A percentile compares a stretch with the other conserved stretches of the same genome.
Evolutionary conservation across 352 stramenopile species (phyloP).

Genomic region (Phytophthora fragariaefolia): DNA sequence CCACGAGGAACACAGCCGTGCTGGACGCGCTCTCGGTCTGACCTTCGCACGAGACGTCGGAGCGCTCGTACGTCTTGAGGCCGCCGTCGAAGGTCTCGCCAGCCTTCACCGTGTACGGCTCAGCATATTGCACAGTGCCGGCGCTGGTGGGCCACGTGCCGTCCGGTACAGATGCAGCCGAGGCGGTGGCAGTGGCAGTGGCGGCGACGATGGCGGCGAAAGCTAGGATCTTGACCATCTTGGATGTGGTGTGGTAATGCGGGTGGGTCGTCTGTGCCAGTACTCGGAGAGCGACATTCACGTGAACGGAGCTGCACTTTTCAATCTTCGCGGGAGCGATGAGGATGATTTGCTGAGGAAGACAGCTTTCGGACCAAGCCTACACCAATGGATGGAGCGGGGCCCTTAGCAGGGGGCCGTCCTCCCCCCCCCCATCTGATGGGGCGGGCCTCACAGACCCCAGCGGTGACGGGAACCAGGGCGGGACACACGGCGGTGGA

Average conservation of each 20-base stretch:
- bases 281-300: too few relatives aligned
- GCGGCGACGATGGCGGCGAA: neutral
- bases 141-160: slow-evolving; percentile 35
- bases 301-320: too few relatives aligned
- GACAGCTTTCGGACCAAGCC: neutral
- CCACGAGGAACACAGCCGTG: slow-evolving; percentile 47
- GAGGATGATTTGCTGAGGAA: neutral
- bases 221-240: slow-evolving; percentile 33
- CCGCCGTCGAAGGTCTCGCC: slow-evolving; percentile 58
- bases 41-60: slow-evolving; percentile 47
- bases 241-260: slow-evolving; percentile 4
- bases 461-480: too few relatives aligned
- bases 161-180: slow-evolving; percentile 27
- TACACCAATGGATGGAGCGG: neutral
- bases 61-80: slow-evolving; percentile 66
- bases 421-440: neutral
- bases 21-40: slow-evolving; percentile 36
- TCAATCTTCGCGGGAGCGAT: neutral
- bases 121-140: slow-evolving; percentile 27
- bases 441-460: too few relatives aligned
- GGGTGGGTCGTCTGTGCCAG: too few relatives aligned
- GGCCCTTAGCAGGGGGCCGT: too few relatives aligned
- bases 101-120: slow-evolving; percentile 41
- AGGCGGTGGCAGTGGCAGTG: slow-evolving; percentile 3
- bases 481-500: too few relatives aligned